Conservation (phyloP, 495 filamentous ascomycete genomes). For the Hypoxylon rickii region DNA sequence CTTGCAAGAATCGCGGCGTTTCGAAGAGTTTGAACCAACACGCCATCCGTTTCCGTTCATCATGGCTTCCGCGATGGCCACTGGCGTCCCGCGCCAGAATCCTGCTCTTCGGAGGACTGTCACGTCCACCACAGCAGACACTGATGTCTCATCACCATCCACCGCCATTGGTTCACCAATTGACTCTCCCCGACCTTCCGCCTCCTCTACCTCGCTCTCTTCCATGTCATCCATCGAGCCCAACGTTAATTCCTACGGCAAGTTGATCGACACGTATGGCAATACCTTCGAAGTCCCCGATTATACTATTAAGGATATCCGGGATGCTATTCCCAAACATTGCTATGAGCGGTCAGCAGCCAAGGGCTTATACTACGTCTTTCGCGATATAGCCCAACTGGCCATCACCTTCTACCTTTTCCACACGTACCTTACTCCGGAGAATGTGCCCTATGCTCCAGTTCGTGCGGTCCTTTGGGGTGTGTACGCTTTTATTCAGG, state of each 20-base stretch:
- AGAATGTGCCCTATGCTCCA: slow-evolving; percentile 62
- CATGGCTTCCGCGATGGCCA: slow-evolving; percentile 48
- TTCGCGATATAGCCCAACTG: slow-evolving; percentile 68
- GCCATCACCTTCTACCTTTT: slow-evolving; percentile 68
- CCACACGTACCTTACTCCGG: slow-evolving; percentile 64
- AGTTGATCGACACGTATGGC: slow-evolving; percentile 73
- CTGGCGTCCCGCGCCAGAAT: slow-evolving; percentile 44
- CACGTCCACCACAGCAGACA: slow-evolving; percentile 43
- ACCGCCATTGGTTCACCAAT: slow-evolving; percentile 67
- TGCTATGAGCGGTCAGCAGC: slow-evolving; percentile 75
- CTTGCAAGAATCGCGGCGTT: too few species aligned
- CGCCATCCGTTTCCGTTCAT: slow-evolving; percentile 4
- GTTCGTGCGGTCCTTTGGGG: slow-evolving; percentile 65
- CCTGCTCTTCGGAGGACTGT: slow-evolving; percentile 46
- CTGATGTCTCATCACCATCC: slow-evolving; percentile 60
- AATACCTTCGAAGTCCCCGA: slow-evolving; percentile 76
- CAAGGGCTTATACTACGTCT: slow-evolving; percentile 66
- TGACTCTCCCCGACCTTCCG: slow-evolving; percentile 73
- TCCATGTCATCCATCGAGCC: slow-evolving; percentile 72
- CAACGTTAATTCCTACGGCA: slow-evolving; percentile 45
- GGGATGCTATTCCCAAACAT: slow-evolving; percentile 79
- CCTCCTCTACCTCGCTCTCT: slow-evolving; percentile 88
- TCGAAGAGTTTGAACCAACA: too few species aligned
- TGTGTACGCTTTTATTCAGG: slow-evolving; percentile 72
- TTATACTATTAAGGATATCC: slow-evolving; percentile 80